A percentile compares a stretch with the other conserved stretches of the same genome.
These are phyloP conservation scores for Solanum paucissectum DNA, from an alignment of 257 asterid species.

Conservation along the genomic window DNA sequence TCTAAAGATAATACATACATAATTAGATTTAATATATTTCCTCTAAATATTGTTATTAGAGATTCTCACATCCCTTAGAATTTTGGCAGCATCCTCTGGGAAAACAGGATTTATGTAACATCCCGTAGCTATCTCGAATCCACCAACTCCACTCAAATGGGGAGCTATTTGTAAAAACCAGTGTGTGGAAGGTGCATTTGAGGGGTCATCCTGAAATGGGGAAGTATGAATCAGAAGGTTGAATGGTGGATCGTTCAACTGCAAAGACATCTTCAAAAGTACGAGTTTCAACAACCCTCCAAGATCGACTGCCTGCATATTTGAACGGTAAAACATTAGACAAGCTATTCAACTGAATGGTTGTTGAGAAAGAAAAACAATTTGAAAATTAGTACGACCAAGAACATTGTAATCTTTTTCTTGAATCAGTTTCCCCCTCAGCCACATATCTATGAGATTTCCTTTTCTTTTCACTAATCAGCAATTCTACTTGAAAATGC, in stretches of 20 bases:
- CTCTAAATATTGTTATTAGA: neutral
- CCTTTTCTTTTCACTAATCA: neutral
- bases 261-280: slow-evolving; percentile 61
- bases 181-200: slow-evolving; percentile 42
- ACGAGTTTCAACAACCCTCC: slow-evolving; percentile 68
- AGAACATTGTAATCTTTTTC: neutral
- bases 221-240: slow-evolving; percentile 70
- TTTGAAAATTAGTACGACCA: neutral
- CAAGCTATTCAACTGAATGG: neutral
- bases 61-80: slow-evolving; percentile 43
- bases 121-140: slow-evolving; percentile 78
- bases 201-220: slow-evolving; percentile 38
- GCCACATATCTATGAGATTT: neutral
- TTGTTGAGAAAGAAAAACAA: neutral
- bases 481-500: neutral
- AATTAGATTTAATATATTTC: neutral
- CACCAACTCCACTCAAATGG: slow-evolving; percentile 59
- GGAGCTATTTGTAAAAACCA: slow-evolving; percentile 93
- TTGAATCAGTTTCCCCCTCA: neutral
- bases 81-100: slow-evolving; percentile 90
- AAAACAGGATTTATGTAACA: slow-evolving; percentile 87
- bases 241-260: slow-evolving; percentile 79
- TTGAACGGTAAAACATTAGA: neutral
- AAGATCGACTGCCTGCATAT: slow-evolving; percentile 67
- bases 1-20: neutral